Base-by-base conservation (phyloP, 164 flowering plant genomes). In the Umbilicus rupestris region DNA sequence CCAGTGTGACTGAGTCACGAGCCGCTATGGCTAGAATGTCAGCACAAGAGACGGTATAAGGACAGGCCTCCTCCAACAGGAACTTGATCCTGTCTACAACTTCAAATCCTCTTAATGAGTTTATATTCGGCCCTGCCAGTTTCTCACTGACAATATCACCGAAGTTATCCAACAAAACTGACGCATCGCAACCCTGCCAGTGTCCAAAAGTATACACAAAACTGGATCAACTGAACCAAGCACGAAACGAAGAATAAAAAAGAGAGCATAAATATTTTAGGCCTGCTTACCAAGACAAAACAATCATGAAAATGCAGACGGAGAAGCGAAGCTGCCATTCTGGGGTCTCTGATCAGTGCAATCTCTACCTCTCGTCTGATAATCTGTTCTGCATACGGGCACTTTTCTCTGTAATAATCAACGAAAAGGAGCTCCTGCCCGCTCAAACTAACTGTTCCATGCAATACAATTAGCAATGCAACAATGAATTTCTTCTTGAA, bases 261-360 rank as follows among this genome's bases (percentile, higher is more conserved):
- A 0, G 11, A 10, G n/a, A 20, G 3, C 1, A 64, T 6, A 39
- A 64, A 26, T 63, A 24, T 39, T 3, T 14, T 63, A 12, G 30
- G 11, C 28, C 19, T 14, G 57, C 42, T 59, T 17, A 90, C 97
- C 93, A 83, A 45, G 66, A 90, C 93, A 71, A 90, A 90, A 66
- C 96, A 90, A 67, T 87, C 96, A 67, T 90, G 96, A 65, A 90
- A 87, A 63, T 89, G 93, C 24, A 89, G 66, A 50, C 96, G 86
- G 50, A 89, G 89, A 41, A 89, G 85, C 0, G 90, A 81, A 5
- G 93, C 93, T n/a, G 96, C 96, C 80, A 84, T 78, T 8, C 87
- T 71, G 45, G 96, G 96, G 66, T 90, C 84, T 74, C 62, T 84
- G 16, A 70, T 68, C 35, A 86, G 74, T 20, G 86, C 87, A 50